A percentile compares a stretch with the other conserved stretches of the same genome.
These are phyloP conservation scores for Akebia trifoliata DNA, from an alignment of 164 flowering plant species.

Conservation along the genomic window DNA sequence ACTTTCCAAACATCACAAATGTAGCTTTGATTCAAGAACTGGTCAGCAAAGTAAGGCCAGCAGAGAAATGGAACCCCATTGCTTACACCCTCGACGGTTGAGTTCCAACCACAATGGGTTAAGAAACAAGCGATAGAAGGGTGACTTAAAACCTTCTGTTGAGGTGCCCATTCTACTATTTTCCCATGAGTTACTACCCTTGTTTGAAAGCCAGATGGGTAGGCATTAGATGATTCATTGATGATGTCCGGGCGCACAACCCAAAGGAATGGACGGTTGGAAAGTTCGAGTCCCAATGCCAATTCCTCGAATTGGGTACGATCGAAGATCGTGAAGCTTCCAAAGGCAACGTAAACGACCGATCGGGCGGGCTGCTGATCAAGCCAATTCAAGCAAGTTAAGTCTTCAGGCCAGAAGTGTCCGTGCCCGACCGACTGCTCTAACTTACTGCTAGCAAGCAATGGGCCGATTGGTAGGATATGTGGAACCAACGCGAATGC, in stretches of 20 bases:
- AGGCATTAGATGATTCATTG: slow-evolving; percentile 5
- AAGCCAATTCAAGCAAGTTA: slow-evolving; percentile 39
- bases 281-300: slow-evolving; percentile 42
- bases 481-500: slow-evolving; percentile 15
- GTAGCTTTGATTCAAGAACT: slow-evolving; percentile 32
- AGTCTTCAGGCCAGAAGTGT: slow-evolving; percentile 32
- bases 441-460: slow-evolving; percentile 14
- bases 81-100: slow-evolving; percentile 42
- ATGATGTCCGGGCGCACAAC: slow-evolving; percentile 33
- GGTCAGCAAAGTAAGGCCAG: slow-evolving; percentile 58
- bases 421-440: too few species aligned
- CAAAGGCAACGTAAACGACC: slow-evolving; percentile 48
- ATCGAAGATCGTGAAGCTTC: slow-evolving; percentile 29
- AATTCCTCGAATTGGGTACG: slow-evolving; percentile 35
- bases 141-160: slow-evolving; percentile 36
- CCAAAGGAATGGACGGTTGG: slow-evolving; percentile 42
- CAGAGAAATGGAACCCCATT: slow-evolving; percentile 48
- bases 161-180: slow-evolving; percentile 54
- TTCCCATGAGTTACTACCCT: slow-evolving; percentile 23
- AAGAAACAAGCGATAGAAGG: slow-evolving; percentile 51
- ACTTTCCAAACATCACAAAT: slow-evolving; percentile 46
- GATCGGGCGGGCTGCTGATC: slow-evolving; percentile 27
- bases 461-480: slow-evolving; percentile 28
- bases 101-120: slow-evolving; percentile 67
- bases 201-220: slow-evolving; percentile 31